Percentiles rank a stretch among this genome's conserved stretches.
These are phyloP conservation scores for Collybia sp. DNA, from an alignment of 768 basidiomycete species.

Conservation along the genomic window DNA sequence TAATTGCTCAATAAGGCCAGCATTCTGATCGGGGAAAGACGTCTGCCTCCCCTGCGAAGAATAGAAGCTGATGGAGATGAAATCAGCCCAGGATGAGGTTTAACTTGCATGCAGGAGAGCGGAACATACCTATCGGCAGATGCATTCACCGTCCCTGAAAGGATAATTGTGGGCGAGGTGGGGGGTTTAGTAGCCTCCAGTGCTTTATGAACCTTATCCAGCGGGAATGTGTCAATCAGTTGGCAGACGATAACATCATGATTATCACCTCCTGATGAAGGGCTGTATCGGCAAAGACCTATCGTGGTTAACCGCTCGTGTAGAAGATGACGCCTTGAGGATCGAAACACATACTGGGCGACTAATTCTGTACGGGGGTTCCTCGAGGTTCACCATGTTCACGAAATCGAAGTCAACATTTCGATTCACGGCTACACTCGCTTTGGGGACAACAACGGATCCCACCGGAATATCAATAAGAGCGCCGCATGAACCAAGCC, in stretches of 20 bases:
- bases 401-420: slow-evolving; percentile 78
- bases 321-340: slow-evolving; percentile 6
- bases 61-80: slow-evolving; percentile 58
- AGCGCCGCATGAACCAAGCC: slow-evolving; percentile 79
- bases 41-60: slow-evolving; percentile 83
- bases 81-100: slow-evolving; percentile 3
- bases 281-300: slow-evolving; percentile 58
- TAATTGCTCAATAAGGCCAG: slow-evolving; percentile 53
- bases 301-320: slow-evolving; percentile 6
- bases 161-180: slow-evolving; percentile 28
- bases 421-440: slow-evolving; percentile 62
- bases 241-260: slow-evolving; percentile 7
- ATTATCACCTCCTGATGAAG: slow-evolving; percentile 47
- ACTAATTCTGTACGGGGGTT: slow-evolving; percentile 61
- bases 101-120: neutral
- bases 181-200: slow-evolving; percentile 40
- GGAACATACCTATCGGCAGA: slow-evolving; percentile 67
- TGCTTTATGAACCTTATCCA: slow-evolving; percentile 39
- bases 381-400: slow-evolving; percentile 32
- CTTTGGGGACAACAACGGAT: slow-evolving; percentile 66
- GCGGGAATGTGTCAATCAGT: slow-evolving; percentile 5
- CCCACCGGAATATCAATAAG: slow-evolving; percentile 69
- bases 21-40: slow-evolving; percentile 74
- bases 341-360: slow-evolving; percentile 44
- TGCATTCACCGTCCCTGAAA: slow-evolving; percentile 58